phyloP scores from a whole-genome alignment of 768 basidiomycete species.

The Suillus fuscotomentosus region DNA sequence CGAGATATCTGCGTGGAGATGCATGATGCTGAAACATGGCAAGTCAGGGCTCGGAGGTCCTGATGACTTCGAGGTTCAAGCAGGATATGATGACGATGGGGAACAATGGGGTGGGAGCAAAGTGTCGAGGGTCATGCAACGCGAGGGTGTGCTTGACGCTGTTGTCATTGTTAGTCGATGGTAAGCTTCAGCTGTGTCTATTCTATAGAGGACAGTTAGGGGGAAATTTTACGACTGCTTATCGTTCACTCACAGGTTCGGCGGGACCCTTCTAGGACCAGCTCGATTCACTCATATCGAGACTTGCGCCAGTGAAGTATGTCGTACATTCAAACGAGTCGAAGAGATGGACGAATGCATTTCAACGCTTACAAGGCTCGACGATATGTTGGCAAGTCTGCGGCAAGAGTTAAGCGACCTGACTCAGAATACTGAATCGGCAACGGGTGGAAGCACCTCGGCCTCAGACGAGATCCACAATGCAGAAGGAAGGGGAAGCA shows the following conservation, averaged over 20 bases:
- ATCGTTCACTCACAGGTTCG: slow-evolving; percentile 52
- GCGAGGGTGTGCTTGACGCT: slow-evolving; percentile 70
- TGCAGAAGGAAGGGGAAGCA: slow-evolving; percentile 14
- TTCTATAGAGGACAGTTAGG: not conserved
- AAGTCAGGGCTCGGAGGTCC: slow-evolving; percentile 65
- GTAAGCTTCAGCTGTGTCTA: slow-evolving; percentile 35
- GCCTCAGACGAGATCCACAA: not conserved
- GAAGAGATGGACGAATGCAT: slow-evolving; percentile 69
- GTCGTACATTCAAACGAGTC: slow-evolving; percentile 59
- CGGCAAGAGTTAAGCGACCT: slow-evolving; percentile 40
- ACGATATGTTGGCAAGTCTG: slow-evolving; percentile 56
- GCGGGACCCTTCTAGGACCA: slow-evolving; percentile 78
- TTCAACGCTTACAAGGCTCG: slow-evolving; percentile 54
- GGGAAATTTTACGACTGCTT: not conserved
- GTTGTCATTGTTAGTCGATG: slow-evolving; percentile 80
- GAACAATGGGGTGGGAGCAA: slow-evolving; percentile 70
- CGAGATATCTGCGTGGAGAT: slow-evolving; percentile 78
- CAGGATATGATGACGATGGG: slow-evolving; percentile 72
- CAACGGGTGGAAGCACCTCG: not conserved
- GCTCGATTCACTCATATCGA: slow-evolving; percentile 76
- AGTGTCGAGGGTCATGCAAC: slow-evolving; percentile 66
- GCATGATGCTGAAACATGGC: slow-evolving; percentile 68
- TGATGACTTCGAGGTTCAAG: slow-evolving; percentile 69
- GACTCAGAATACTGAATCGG: not conserved
- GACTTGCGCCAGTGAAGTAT: slow-evolving; percentile 72